Evolutionary conservation across 2,329 filamentous ascomycete genomes (phyloP), one percentile per base, ranked within the genome.

Genomic region (Xylaria sp.): DNA sequence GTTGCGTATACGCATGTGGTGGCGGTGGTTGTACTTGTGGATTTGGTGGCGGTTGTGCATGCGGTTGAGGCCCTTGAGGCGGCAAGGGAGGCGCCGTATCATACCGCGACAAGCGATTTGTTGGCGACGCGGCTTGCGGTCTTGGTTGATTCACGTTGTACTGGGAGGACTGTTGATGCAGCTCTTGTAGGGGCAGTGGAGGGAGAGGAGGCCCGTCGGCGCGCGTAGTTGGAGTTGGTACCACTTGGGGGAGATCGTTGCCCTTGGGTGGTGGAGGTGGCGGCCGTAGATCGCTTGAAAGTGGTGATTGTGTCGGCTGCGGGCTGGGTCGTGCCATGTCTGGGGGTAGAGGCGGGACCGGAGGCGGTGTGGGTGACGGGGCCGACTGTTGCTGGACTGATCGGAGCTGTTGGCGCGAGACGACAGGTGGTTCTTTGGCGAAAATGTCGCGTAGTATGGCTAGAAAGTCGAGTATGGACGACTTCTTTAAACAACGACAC

Each of bases 351-450:
- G 92, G 91, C 67, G 92, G 92, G n/a, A 91, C 80, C 13, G 90
- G 89, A 36, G 91, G 91, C 57, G 90, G 89, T 65, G 83, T 81
- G 25, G 80, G 77, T n/a, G 80, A 75, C 15, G 79, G 79, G 52
- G 76, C 76, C 28, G 79, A 74, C 46, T 79, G 79, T 60, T 73
- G 74, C 66, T 75, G 78, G 50, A 80, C 73, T 70, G 80, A 77
- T 66, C 82, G 81, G 72, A 84, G 83, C 74, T 86, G 85, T 71
- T 89, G 89, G 72, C 89, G 90, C 39, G 94, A 89, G 68, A 96
- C 89, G 4, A 98, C 93, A 0, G 96, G 96, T 9, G 96, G 96
- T 76, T 99, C 96, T 80, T 97, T 97, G 43, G 94, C 91, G 77
- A 99, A 99, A 25, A 98, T 85, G 62, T 96, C 93, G 72, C 91